Conservation (phyloP, 371 early-diverging fungal genomes). For the Apophysomyces variabilis region DNA sequence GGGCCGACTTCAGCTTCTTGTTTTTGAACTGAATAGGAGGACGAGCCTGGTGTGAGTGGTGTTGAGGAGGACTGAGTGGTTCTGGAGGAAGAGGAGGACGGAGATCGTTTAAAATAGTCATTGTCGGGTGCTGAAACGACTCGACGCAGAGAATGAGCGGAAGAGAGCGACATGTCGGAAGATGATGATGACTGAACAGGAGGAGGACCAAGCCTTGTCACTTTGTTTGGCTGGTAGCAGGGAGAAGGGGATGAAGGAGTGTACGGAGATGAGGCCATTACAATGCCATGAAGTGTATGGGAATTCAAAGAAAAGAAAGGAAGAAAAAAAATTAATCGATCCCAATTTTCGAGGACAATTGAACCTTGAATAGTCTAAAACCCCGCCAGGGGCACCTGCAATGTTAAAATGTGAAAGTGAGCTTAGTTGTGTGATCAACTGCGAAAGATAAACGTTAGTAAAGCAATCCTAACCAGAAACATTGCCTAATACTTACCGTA, state of each 20-base stretch:
- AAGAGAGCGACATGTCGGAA: neutral
- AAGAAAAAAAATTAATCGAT: neutral
- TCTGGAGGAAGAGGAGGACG: constrained; percentile 9
- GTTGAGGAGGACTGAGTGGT: too few species aligned
- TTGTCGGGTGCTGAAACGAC: constrained; percentile 9
- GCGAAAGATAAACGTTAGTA: too few species aligned
- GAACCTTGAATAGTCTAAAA: too few species aligned
- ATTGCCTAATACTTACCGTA: too few species aligned
- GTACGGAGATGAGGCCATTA: constrained; percentile 9
- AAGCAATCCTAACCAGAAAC: too few species aligned
- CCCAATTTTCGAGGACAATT: too few species aligned
- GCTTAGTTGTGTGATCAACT: too few species aligned
- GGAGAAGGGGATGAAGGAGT: constrained; percentile 10
- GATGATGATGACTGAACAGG: neutral
- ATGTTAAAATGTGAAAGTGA: too few species aligned
- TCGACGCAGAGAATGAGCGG: constrained; percentile 5
- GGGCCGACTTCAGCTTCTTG: constrained; percentile 62
- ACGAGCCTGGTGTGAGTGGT: neutral
- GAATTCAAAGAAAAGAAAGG: neutral
- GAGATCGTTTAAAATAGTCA: constrained; percentile 1
- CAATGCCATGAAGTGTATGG: neutral
- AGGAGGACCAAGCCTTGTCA: neutral
- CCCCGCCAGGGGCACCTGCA: too few species aligned
- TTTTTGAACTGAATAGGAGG: constrained; percentile 14
- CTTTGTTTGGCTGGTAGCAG: constrained; percentile 1